Percentiles rank a stretch among this genome's conserved stretches.
These are phyloP conservation scores for Trichoderma polysporum DNA, from an alignment of 2,329 filamentous ascomycete species.

Conservation along the genomic window DNA sequence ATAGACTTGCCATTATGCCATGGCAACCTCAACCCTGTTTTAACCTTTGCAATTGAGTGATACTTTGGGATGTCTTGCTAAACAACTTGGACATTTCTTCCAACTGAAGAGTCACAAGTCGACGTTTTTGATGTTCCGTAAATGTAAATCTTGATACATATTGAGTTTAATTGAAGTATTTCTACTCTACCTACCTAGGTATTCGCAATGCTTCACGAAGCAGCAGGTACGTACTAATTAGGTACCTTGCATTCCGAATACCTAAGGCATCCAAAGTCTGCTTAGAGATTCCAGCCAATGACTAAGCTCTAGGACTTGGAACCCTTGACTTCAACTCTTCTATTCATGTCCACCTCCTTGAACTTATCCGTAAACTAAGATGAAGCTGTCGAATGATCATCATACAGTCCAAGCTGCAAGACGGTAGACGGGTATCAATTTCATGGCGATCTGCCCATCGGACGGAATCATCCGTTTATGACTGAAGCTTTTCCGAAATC, in stretches of 20 bases:
- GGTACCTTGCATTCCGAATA: neutral
- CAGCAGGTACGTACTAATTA: neutral
- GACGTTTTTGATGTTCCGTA: too few relatives aligned
- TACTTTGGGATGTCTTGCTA: neutral
- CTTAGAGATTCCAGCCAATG: neutral
- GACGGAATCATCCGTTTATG: neutral
- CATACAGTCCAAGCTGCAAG: neutral
- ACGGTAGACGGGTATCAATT: neutral
- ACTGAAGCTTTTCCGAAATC: slow-evolving; percentile 8
- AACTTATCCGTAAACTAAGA: neutral
- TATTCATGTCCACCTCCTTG: neutral
- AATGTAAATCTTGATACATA: too few relatives aligned
- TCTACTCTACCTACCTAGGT: too few relatives aligned
- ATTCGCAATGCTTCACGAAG: too few relatives aligned
- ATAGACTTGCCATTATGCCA: slow-evolving; percentile 9
- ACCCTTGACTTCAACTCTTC: neutral
- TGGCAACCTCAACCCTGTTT: neutral
- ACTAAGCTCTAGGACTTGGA: neutral
- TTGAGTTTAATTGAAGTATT: too few relatives aligned
- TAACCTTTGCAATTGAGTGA: neutral
- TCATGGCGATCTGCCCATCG: neutral
- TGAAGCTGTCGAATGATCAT: neutral
- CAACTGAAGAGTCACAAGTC: neutral
- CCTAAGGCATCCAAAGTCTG: neutral
- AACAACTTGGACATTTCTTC: neutral